Conservation (phyloP, 805 yeast species). For the Candida anglica region DNA sequence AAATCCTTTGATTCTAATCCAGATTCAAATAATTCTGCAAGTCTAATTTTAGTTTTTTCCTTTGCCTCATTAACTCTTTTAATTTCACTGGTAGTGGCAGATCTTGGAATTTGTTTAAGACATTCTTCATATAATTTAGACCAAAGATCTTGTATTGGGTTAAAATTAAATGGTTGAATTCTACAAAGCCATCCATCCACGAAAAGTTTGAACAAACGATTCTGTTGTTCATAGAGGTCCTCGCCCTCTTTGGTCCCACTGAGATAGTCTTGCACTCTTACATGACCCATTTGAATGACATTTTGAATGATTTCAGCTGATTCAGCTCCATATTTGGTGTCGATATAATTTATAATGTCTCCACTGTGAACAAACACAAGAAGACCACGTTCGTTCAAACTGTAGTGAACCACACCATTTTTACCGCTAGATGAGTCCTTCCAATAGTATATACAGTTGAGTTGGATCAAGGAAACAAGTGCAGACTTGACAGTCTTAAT, state of each 20-base stretch:
- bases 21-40: conserved; percentile 29
- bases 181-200: conserved; percentile 34
- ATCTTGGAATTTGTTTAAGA: conserved; percentile 31
- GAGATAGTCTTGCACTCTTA: conserved; percentile 49
- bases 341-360: conserved; percentile 57
- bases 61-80: conserved; percentile 56
- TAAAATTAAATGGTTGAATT: conserved; percentile 26
- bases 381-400: conserved; percentile 60
- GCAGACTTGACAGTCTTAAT: conserved; percentile 53
- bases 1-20: conserved; percentile 22
- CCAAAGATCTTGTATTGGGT: conserved; percentile 39
- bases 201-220: conserved; percentile 22
- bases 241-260: conserved; percentile 18
- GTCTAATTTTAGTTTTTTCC: conserved; percentile 42
- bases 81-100: conserved; percentile 33
- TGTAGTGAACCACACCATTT: conserved; percentile 41
- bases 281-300: conserved; percentile 63
- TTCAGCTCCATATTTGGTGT: conserved; percentile 39
- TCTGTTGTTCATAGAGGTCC: conserved; percentile 14
- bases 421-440: conserved; percentile 30
- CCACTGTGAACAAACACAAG: conserved; percentile 70
- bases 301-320: conserved; percentile 65
- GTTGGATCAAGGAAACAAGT: conserved; percentile 73
- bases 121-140: conserved; percentile 30
- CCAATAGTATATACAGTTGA: conserved; percentile 71